Evolutionary conservation across 495 filamentous ascomycete species (phyloP).

Genomic region (Podospora sp.): DNA sequence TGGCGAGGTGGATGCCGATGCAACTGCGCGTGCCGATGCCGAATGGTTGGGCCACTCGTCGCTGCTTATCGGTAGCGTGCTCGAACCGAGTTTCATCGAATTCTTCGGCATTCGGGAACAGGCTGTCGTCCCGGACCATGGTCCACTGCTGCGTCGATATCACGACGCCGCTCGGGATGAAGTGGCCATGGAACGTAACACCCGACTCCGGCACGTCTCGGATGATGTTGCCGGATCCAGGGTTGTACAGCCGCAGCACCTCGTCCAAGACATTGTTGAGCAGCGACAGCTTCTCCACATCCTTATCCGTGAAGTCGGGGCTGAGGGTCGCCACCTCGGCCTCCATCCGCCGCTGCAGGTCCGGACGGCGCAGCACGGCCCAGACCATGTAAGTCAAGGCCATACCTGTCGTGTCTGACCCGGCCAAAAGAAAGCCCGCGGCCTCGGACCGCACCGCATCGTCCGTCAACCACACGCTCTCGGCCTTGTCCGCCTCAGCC

Average conservation of each 20-base stretch:
- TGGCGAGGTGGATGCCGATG: conserved; percentile 38
- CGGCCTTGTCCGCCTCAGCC: conserved; percentile 31
- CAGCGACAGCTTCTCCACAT: conserved; percentile 47
- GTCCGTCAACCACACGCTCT: conserved; percentile 40
- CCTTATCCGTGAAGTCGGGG: conserved; percentile 42
- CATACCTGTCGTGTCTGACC: conserved; percentile 54
- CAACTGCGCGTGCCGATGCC: conserved; percentile 49
- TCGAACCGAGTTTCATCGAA: conserved; percentile 39
- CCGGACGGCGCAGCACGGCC: conserved; percentile 35
- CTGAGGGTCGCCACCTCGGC: conserved; percentile 44
- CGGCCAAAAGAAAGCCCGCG: conserved; percentile 51
- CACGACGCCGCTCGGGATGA: conserved; percentile 35
- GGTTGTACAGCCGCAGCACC: conserved; percentile 58
- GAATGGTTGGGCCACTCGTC: conserved; percentile 55
- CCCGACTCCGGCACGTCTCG: conserved; percentile 36
- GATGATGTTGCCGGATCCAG: conserved; percentile 49
- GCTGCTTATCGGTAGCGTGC: conserved; percentile 51
- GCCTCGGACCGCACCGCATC: conserved; percentile 44
- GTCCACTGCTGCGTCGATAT: conserved; percentile 45
- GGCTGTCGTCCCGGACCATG: conserved; percentile 38
- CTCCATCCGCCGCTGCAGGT: conserved; percentile 43
- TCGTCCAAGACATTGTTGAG: conserved; percentile 59
- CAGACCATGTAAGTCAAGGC: conserved; percentile 49
- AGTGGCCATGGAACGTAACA: conserved; percentile 31
- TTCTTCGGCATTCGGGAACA: conserved; percentile 38